Evolutionary conservation across 2,329 filamentous ascomycete genomes (phyloP), one percentile per base, ranked within the genome.

Genomic region (Scedosporium minutisporum): DNA sequence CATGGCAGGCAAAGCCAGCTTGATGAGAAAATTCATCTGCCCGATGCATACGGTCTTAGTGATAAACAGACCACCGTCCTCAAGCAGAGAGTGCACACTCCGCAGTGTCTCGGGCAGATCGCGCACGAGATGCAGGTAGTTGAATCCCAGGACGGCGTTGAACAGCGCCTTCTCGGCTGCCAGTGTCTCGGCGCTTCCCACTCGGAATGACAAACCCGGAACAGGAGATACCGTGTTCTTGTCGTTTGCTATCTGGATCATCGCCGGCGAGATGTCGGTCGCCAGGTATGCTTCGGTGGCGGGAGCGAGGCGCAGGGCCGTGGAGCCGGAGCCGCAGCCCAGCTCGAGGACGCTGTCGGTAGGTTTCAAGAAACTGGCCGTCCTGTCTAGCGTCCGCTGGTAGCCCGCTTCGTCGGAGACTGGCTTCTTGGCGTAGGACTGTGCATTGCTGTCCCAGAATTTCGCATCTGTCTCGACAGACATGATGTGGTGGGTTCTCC

Each of bases 301-400:
- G 10, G 58, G 42, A 6, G 66, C 66, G 14, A 67, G 64, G n/a
- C 60, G 27, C 10, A 67, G 62, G 16, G 66, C 66, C 16, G 66
- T 62, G 6, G 66, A 64, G 10, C 66, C 66, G 4, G 66, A 66
- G 9, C 66, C 66, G 57, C 66, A 67, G 25, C 66, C 66, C 21
- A 67, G 51, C 62, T 67, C 65, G 25, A 67, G 60, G 18, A 66
- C 64, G n/a, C 7, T 23, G 51, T 67, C 64, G 18, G 58, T 62
- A 1, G 60, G 42, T 23, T 65, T 64, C 12, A 67, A 60, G 25
- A 60, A 57, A 14, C 6, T 41, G 33, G 44, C 48, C 21, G 65
- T 64, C 10, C 57, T 57, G 10, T 65, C 55, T 3, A 67, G 62
- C 1, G 64, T 67, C 18, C 61, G 64, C 57, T 66, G 55, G 33